Percentiles rank a stretch among this genome's conserved stretches.
Evolutionary conservation across 2,329 filamentous ascomycete genomes (phyloP).

Genomic region (Teratosphaeria pseudoeucalypti): DNA sequence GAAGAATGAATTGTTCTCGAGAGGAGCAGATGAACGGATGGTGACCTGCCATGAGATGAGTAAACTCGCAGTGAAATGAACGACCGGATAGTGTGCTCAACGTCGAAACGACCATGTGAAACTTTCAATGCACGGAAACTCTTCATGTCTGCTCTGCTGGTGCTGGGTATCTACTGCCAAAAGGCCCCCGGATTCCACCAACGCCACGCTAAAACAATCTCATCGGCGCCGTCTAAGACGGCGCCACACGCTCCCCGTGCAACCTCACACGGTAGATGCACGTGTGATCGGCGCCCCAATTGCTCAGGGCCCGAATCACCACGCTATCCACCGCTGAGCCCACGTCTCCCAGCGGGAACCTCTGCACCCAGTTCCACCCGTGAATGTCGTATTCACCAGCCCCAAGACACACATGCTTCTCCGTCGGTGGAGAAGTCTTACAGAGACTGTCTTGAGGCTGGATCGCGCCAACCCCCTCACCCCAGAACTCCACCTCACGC

Average conservation of each 20-base stretch:
- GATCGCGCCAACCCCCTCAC: slow-evolving; percentile 17
- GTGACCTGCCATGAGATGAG: no score
- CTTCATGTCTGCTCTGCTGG: neutral
- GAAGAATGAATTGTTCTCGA: neutral
- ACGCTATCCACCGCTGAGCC: slow-evolving; percentile 24
- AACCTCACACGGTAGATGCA: slow-evolving; percentile 39
- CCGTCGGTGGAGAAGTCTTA: slow-evolving; percentile 8
- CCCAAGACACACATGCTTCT: slow-evolving; percentile 28
- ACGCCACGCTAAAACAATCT: neutral
- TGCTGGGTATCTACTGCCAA: neutral
- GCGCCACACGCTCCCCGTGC: slow-evolving; percentile 25
- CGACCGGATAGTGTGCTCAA: no score
- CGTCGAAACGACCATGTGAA: neutral
- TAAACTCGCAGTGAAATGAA: no score
- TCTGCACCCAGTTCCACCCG: slow-evolving; percentile 32
- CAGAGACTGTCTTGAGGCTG: slow-evolving; percentile 1
- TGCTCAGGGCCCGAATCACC: slow-evolving; percentile 31
- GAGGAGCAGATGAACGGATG: neutral
- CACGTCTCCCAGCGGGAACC: slow-evolving; percentile 20
- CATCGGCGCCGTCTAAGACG: neutral
- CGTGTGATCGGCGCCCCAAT: slow-evolving; percentile 36
- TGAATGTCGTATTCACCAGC: slow-evolving; percentile 32
- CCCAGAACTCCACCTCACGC: slow-evolving; percentile 36
- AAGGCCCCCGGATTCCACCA: neutral
- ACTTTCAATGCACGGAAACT: neutral